These are phyloP conservation scores for Lolium rigidum DNA, from an alignment of 176 grass and related monocot genomes.

Conservation along the genomic window DNA sequence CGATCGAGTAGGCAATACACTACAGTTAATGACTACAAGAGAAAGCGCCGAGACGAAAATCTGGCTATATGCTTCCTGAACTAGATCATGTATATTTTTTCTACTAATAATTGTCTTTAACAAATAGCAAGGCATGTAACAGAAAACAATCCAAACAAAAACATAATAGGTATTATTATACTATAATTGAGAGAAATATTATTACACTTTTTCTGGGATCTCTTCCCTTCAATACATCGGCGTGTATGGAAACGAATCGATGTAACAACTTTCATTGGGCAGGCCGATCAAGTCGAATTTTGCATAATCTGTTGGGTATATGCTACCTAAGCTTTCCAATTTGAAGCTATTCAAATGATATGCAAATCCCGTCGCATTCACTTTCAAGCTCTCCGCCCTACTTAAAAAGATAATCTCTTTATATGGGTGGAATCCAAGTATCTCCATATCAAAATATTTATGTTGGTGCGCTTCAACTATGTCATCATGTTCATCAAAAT, in stretches of 20 bases:
- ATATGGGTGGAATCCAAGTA: conserved; percentile 26
- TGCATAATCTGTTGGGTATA: not conserved
- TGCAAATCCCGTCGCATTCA: not conserved
- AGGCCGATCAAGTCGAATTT: not conserved
- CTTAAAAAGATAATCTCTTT: not conserved
- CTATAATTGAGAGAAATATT: too few species aligned
- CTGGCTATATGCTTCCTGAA: too few species aligned
- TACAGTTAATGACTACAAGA: too few species aligned
- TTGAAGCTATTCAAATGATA: conserved; percentile 11
- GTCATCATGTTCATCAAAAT: not conserved
- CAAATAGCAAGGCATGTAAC: too few species aligned
- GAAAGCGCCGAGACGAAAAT: too few species aligned
- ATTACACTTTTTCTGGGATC: not conserved
- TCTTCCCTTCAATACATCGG: not conserved
- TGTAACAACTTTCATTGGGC: not conserved
- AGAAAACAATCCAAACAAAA: too few species aligned
- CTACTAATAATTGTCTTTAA: too few species aligned
- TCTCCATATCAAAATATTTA: not conserved
- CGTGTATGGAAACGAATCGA: not conserved
- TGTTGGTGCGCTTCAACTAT: fast-evolving
- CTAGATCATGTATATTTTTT: too few species aligned
- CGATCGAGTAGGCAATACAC: too few species aligned
- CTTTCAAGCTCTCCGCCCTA: not conserved
- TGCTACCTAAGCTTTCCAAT: not conserved
- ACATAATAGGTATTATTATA: too few species aligned